phyloP scores from a whole-genome alignment of 306 rosid species.

The Sphenostylis stenocarpa region DNA sequence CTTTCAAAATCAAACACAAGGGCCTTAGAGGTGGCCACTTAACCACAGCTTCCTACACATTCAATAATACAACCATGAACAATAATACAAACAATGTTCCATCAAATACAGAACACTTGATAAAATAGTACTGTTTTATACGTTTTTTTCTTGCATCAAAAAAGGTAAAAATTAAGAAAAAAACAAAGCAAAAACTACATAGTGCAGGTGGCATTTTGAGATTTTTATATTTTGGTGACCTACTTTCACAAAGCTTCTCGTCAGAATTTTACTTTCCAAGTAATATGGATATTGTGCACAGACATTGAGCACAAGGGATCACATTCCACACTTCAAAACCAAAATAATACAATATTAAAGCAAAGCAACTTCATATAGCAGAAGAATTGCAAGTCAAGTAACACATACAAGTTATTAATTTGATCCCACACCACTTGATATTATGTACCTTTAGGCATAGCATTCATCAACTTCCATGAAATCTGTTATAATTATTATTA shows the following conservation, averaged over 20 bases:
- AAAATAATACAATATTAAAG: conserved; percentile 7
- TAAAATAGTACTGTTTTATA: neutral
- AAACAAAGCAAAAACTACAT: neutral
- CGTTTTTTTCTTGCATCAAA: neutral
- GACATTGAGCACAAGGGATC: neutral
- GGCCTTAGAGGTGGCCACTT: conserved; percentile 87
- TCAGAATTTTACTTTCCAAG: conserved; percentile 15
- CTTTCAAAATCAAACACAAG: conserved; percentile 85
- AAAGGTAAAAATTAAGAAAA: neutral
- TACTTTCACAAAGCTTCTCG: neutral
- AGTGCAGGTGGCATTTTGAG: neutral
- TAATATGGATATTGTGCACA: neutral
- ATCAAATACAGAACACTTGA: conserved; percentile 10
- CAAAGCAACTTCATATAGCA: neutral
- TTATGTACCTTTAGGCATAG: neutral
- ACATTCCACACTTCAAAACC: neutral
- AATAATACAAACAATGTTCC: conserved; percentile 5
- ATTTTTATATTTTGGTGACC: neutral
- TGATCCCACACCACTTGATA: neutral
- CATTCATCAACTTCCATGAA: neutral
- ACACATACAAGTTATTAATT: neutral
- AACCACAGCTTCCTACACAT: conserved; percentile 71
- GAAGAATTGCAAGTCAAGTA: neutral
- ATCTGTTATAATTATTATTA: too few relatives aligned
- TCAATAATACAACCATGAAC: conserved; percentile 22